These are phyloP conservation scores for Danielia reshetovae DNA, from an alignment of 805 yeast genomes.

Conservation along the genomic window DNA sequence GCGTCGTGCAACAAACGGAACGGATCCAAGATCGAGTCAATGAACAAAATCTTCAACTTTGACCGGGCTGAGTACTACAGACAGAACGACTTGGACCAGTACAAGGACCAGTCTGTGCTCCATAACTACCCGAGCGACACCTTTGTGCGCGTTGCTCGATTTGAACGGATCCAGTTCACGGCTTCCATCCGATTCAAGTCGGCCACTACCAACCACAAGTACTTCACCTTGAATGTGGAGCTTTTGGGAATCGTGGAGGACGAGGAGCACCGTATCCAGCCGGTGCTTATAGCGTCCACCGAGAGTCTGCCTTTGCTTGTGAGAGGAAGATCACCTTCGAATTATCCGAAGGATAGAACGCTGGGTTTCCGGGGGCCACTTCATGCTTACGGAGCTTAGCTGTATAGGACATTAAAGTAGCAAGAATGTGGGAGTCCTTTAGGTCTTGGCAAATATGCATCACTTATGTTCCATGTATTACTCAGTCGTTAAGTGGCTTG, in stretches of 20 bases:
- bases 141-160: conserved; percentile 49
- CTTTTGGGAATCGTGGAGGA: conserved; percentile 44
- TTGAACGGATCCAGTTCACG: conserved; percentile 66
- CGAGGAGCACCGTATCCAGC: conserved; percentile 14
- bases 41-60: conserved; percentile 45
- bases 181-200: conserved; percentile 42
- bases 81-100: conserved; percentile 6
- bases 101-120: conserved; percentile 2
- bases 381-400: background rate
- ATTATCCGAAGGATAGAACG: conserved; percentile 28
- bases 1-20: conserved; percentile 63
- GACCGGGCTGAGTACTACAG: conserved; percentile 16
- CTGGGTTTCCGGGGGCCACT: conserved; percentile 5
- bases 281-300: conserved; percentile 37
- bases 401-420: too few species aligned
- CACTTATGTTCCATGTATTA: too few species aligned
- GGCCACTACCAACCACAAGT: conserved; percentile 36
- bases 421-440: too few species aligned
- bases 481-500: too few species aligned
- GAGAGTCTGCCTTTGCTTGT: conserved; percentile 59
- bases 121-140: conserved; percentile 1
- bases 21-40: conserved; percentile 48
- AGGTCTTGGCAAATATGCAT: too few species aligned
- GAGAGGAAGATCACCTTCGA: conserved; percentile 65
- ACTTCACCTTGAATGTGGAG: conserved; percentile 51